Conservation (phyloP, 2,329 filamentous ascomycete genomes). For the Botryotinia calthae region DNA sequence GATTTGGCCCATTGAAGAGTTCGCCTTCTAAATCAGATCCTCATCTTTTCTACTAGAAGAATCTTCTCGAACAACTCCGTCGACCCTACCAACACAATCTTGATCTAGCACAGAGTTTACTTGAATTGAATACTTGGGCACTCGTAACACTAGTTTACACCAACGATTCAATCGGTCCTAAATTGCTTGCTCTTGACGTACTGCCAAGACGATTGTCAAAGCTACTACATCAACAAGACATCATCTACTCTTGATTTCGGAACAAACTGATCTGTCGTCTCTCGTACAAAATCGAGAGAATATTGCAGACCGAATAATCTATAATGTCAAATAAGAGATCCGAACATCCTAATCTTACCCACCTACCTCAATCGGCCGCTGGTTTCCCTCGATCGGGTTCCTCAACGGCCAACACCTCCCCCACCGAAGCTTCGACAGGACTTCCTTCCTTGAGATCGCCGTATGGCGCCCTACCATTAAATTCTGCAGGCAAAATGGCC, state of each 20-base stretch:
- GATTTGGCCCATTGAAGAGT: constrained; percentile 27
- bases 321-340: constrained; percentile 91
- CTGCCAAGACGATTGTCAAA: constrained; percentile 15
- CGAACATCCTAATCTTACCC: constrained; percentile 83
- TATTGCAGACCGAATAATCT: constrained; percentile 53
- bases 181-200: not conserved
- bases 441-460: constrained; percentile 63
- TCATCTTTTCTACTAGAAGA: constrained; percentile 21
- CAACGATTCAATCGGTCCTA: not conserved
- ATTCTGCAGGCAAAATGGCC: constrained; percentile 56
- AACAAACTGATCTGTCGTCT: constrained; percentile 30
- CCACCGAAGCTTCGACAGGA: constrained; percentile 68
- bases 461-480: constrained; percentile 67
- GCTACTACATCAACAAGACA: not conserved
- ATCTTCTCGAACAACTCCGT: constrained; percentile 7
- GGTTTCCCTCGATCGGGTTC: constrained; percentile 58
- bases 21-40: constrained; percentile 30
- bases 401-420: constrained; percentile 76
- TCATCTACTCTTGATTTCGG: constrained; percentile 13
- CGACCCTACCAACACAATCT: constrained; percentile 27
- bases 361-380: constrained; percentile 52
- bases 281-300: constrained; percentile 34
- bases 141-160: constrained; percentile 17
- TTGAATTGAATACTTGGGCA: not conserved
- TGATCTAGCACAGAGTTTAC: constrained; percentile 17